Evolutionary conservation across 2,329 filamentous ascomycete species (phyloP), one percentile per base, ranked within the genome.

Genomic region (Xylogone sp.): DNA sequence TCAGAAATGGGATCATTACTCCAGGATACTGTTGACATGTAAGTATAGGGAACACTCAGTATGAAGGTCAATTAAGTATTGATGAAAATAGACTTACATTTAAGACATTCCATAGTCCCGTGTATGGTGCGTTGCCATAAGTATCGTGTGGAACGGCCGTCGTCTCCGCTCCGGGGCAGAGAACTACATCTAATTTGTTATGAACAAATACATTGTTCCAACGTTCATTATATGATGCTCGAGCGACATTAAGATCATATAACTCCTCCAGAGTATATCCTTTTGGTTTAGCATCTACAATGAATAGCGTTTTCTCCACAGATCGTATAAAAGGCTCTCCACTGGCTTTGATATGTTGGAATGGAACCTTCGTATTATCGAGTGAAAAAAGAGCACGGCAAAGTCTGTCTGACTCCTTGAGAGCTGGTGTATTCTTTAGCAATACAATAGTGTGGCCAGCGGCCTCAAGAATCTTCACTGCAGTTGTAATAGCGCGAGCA

Each of bases 61-160:
- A 21, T 21, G 43, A 19, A 24, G 8, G n/a, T 24, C 6, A 24
- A 22, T 24, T 45, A 16, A 20, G 27, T 45, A 21, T 12, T 27
- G 20, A 2, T 20, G 9, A n/a, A n/a, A n/a, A n/a, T n/a, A n/a
- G n/a, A 65, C 73, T 64, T 58, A 75, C 75, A 61, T 81, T 74
- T 8, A 81, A 56, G 8, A 80, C 20, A 53, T 82, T 83, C 62
- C 71, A 71, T 22, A 80, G 52, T 16, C 72, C 59, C 0, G 78
- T 81, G 48, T 76, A 78, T 1, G 68, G 61, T 2, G 72, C 65
- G 0, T 69, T 21, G 0, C 74, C 71, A 59, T 75, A 82, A 0
- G 68, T 71, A 59, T 82, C 79, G 59, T 81, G 75, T n/a, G 65
- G 67, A 1, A 76, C 72, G 1, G 79, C 78, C 0, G 76, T 79